Evolutionary conservation across 768 basidiomycete species (phyloP), one percentile per base, ranked within the genome.

Genomic region (Mycena maculata): DNA sequence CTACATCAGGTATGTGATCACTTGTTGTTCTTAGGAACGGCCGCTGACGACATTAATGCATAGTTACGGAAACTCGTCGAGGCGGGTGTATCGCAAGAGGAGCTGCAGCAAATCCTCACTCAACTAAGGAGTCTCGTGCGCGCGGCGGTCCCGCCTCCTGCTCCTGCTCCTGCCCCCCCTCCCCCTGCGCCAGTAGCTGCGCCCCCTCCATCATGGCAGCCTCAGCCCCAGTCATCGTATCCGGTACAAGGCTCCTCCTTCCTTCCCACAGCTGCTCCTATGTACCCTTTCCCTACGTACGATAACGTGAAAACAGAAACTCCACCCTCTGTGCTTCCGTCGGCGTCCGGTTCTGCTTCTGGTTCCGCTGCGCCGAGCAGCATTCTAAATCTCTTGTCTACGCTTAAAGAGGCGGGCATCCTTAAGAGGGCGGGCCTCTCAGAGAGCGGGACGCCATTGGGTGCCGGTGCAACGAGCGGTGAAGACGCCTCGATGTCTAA

Each of bases 371-470:
- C 79, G 33, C 73, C 79, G 36, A 77, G 72, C 44, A 84, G 84
- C 71, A 87, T 92, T 63, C 75, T 86, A 33, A 86, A 84, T 73
- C 81, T 94, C 38, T 85, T 90, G 65, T 88, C 87, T 45, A 88
- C 90, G 3, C 84, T 95, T 27, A 75, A 93, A 58, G 93, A 91
- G 77, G 91, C 93, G n/a, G 94, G 94, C 62, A 86, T 94, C 11
- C 87, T 95, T 27, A 75, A 93, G 59, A 93, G 90, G 77, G 91
- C 93, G n/a, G 94, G 94, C 11, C 87, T 94, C 25, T 83, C 88
- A 27, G 80, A 84, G 42, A 84, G 81, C 47, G 82, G 80, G 39
- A 87, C 88, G 22, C 85, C 90, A 8, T 74, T 79, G 28, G 85
- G 86, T 38, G 83, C 86, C 25, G 84, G 85, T 60, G 76, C 81